A percentile compares a stretch with the other conserved stretches of the same genome.
phyloP scores from a whole-genome alignment of 192 early-diverging fungal species.

The Coemansia sp. region DNA sequence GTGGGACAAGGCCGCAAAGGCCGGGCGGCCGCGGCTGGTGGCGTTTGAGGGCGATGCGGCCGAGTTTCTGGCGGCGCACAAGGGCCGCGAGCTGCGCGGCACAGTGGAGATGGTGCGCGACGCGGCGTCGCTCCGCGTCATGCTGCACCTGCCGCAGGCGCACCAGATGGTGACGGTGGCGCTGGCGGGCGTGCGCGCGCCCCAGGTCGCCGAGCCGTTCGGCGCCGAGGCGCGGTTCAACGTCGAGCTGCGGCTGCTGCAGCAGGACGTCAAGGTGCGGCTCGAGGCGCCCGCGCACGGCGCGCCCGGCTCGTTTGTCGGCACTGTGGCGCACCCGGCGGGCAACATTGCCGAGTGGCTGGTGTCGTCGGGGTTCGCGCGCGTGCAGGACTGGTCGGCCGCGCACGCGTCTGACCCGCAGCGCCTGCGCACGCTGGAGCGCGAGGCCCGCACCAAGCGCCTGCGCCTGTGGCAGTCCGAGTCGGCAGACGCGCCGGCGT shows the following conservation, averaged over 20 bases:
- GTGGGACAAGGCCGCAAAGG: constrained; percentile 64
- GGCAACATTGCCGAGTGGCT: constrained; percentile 94
- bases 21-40: constrained; percentile 41
- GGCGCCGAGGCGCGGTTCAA: constrained; percentile 94
- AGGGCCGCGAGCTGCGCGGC: constrained; percentile 80
- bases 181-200: constrained; percentile 83
- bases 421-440: constrained; percentile 76
- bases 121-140: constrained; percentile 80
- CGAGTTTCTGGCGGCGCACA: constrained; percentile 76
- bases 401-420: not conserved
- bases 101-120: constrained; percentile 97
- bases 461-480: constrained; percentile 78
- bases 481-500: not conserved
- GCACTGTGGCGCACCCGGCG: constrained; percentile 76
- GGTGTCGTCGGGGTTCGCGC: constrained; percentile 79
- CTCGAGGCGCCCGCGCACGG: constrained; percentile 73
- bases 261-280: constrained; percentile 86
- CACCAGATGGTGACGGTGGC: constrained; percentile 74
- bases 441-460: constrained; percentile 76
- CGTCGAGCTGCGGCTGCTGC: constrained; percentile 86
- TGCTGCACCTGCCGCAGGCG: constrained; percentile 68
- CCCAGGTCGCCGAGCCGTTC: constrained; percentile 83
- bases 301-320: constrained; percentile 72
- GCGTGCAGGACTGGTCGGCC: constrained; percentile 85
- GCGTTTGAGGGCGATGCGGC: constrained; percentile 67